Evolutionary conservation across 2,329 filamentous ascomycete species (phyloP), one percentile per base, ranked within the genome.

Genomic region (Cercospora brassicicola): DNA sequence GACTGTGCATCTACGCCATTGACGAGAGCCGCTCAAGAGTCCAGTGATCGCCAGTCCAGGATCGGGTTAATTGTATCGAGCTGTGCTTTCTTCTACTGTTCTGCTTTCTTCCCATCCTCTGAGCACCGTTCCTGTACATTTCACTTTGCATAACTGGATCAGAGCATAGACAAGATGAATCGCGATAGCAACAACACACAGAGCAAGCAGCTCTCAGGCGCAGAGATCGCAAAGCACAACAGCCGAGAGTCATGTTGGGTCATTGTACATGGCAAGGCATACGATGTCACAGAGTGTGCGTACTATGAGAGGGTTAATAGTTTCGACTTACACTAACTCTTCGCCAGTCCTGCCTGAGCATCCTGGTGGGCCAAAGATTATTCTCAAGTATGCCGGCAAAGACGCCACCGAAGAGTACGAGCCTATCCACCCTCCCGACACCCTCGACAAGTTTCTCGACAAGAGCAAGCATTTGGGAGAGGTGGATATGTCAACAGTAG

Each of bases 351-450:
- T 74, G 18, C 73, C 73, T 26, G 73, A 96, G 79, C 93, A 97
- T 77, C 94, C 94, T 26, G 94, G 94, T 69, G 94, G 92, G 42
- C 86, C 89, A 73, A 95, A 94, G 78, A 96, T 98, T 79, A 98
- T 99, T 76, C 87, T 99, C 72, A 97, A 97, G 83, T 97, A 97
- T 82, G 94, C 94, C 31, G 93, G 94, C 75, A 96, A 94, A 84
- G 94, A 97, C 84, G 93, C 93, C 45, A 96, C 93, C 39, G 91
- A 94, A 78, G 93, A 93, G 77, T 97, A 92, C 81, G 93, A 96
- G 59, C 93, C 93, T 39, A 95, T 97, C 72, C 89, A 91, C 79
- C 94, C 94, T 2, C 92, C 91, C 13, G 94, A 97, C 81, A 97
- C 93, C 0, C 87, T 97, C 18, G 86, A 88, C 78, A 87, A 88